phyloP scores from a whole-genome alignment of 148 eudicot genomes.

The Pouteria glomerata region DNA sequence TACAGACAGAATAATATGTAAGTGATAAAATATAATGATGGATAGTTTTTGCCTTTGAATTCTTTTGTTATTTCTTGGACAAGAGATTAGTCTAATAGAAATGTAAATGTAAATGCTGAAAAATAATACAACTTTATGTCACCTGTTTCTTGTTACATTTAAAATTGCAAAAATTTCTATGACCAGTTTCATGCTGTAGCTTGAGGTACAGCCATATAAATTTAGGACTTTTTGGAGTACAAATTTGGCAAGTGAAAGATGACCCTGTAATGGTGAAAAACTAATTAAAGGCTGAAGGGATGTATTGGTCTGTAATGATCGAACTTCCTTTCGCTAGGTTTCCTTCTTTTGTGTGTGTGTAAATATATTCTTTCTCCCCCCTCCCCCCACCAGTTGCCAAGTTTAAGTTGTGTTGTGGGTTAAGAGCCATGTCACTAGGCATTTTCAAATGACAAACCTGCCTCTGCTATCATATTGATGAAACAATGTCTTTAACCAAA shows the following conservation, averaged over 20 bases:
- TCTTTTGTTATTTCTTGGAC: neutral
- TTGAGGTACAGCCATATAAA: neutral
- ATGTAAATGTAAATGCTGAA: neutral
- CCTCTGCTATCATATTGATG: too few species aligned
- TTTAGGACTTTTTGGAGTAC: neutral
- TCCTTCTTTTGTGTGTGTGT: too few species aligned
- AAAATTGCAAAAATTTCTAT: neutral
- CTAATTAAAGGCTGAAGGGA: neutral
- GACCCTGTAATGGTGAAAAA: neutral
- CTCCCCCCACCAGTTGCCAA: too few species aligned
- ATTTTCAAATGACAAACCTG: too few species aligned
- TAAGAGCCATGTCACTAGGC: too few species aligned
- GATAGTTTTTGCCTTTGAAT: neutral
- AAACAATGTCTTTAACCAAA: too few species aligned
- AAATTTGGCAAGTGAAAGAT: neutral
- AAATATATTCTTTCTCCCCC: too few species aligned
- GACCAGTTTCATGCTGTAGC: neutral
- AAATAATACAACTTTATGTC: neutral
- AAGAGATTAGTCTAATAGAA: neutral
- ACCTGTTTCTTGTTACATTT: neutral
- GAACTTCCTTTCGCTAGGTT: too few species aligned
- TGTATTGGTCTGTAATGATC: neutral
- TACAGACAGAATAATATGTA: conserved; percentile 55
- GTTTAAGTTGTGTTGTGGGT: too few species aligned
- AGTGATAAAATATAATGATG: conserved; percentile 8